Conservation (phyloP, 495 filamentous ascomycete genomes). For the Lophium mytilinum region DNA sequence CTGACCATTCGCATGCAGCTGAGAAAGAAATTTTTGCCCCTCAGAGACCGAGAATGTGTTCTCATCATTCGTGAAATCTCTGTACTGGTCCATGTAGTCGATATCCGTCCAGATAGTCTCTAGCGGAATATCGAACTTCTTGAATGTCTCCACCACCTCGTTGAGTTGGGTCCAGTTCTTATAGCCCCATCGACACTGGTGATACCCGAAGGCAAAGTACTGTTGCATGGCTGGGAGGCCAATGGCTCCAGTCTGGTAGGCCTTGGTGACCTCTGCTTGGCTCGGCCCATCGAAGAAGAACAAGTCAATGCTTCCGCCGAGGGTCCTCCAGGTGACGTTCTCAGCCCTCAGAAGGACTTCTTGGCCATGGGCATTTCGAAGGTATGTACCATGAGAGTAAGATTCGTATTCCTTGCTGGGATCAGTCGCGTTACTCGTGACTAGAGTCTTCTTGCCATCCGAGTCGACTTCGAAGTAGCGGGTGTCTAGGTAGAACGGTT, state of each 20-base stretch:
- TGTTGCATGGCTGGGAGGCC: slow-evolving; percentile 57
- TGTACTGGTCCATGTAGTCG: slow-evolving; percentile 42
- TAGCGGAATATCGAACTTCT: slow-evolving; percentile 51
- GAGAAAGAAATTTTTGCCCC: slow-evolving; percentile 52
- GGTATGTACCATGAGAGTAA: slow-evolving; percentile 54
- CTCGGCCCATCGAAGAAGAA: slow-evolving; percentile 56
- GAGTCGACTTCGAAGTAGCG: slow-evolving; percentile 52
- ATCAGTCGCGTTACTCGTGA: slow-evolving; percentile 47
- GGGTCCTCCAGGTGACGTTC: slow-evolving; percentile 67
- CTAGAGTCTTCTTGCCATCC: slow-evolving; percentile 45
- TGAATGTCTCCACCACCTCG: slow-evolving; percentile 46
- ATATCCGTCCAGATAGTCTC: slow-evolving; percentile 58
- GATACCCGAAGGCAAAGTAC: slow-evolving; percentile 55
- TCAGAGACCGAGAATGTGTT: slow-evolving; percentile 42
- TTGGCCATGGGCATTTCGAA: slow-evolving; percentile 63
- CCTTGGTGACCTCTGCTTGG: slow-evolving; percentile 47
- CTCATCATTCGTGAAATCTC: slow-evolving; percentile 52
- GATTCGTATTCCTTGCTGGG: slow-evolving; percentile 49
- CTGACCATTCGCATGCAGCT: slow-evolving; percentile 57
- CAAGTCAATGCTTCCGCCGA: slow-evolving; percentile 56
- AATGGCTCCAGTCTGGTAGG: slow-evolving; percentile 48
- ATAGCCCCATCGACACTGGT: slow-evolving; percentile 63
- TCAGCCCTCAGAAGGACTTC: slow-evolving; percentile 59
- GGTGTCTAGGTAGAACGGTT: slow-evolving; percentile 58
- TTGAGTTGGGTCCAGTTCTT: slow-evolving; percentile 48